phyloP scores from a whole-genome alignment of 495 filamentous ascomycete genomes.

The Daldinia grandis region DNA sequence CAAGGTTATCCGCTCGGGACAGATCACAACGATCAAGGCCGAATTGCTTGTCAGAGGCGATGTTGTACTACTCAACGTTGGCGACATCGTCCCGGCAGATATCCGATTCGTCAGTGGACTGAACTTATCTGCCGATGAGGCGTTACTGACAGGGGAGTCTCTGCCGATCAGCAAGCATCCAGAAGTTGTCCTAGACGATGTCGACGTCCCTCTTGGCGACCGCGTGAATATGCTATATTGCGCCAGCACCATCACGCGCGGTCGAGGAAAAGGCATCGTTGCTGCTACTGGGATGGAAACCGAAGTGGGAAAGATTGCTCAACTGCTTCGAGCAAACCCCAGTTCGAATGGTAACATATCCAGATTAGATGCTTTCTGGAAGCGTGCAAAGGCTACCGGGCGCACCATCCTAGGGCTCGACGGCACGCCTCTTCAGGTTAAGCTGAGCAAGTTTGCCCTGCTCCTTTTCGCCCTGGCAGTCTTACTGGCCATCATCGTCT shows the following conservation, averaged over 20 bases:
- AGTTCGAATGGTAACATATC: conserved; percentile 46
- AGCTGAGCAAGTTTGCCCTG: conserved; percentile 74
- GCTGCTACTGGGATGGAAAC: conserved; percentile 76
- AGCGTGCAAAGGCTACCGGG: conserved; percentile 46
- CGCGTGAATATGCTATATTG: conserved; percentile 76
- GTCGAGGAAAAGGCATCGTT: conserved; percentile 73
- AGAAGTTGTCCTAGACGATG: conserved; percentile 45
- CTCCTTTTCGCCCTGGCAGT: conserved; percentile 74
- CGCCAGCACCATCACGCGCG: conserved; percentile 75
- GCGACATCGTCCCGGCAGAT: conserved; percentile 77
- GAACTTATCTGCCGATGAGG: conserved; percentile 78
- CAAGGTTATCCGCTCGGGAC: conserved; percentile 67
- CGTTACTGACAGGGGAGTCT: conserved; percentile 79
- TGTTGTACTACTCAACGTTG: conserved; percentile 71
- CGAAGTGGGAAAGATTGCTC: conserved; percentile 75
- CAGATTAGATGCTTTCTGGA: conserved; percentile 43
- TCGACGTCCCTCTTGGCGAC: conserved; percentile 70
- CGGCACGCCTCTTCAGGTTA: conserved; percentile 74
- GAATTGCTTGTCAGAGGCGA: conserved; percentile 73
- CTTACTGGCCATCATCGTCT: conserved; percentile 73
- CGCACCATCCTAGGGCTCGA: conserved; percentile 69
- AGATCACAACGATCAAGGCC: conserved; percentile 65
- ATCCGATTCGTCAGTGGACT: conserved; percentile 70
- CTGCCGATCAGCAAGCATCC: conserved; percentile 71
- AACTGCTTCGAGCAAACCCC: conserved; percentile 61